phyloP scores from a whole-genome alignment of 1,284 basidiomycete genomes.

The Clitocybe nebularis region DNA sequence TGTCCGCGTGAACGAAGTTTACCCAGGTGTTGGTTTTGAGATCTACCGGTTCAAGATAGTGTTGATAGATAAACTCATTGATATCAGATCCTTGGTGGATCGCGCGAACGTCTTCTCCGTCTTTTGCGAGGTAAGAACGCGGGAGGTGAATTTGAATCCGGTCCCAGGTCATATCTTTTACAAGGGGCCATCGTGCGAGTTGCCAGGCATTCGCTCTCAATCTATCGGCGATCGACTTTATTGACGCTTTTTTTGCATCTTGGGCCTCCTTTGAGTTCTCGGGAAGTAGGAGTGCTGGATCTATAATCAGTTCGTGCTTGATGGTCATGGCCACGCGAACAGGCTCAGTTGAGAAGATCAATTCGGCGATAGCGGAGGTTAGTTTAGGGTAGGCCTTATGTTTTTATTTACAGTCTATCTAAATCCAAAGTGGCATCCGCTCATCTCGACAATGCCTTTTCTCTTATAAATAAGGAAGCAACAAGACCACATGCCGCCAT shows the following conservation, averaged over 20 bases:
- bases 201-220: slow-evolving; percentile 21
- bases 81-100: slow-evolving; percentile 31
- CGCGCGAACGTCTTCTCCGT: slow-evolving; percentile 31
- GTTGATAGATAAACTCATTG: slow-evolving; percentile 34
- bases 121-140: slow-evolving; percentile 32
- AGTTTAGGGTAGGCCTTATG: not conserved
- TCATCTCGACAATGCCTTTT: not conserved
- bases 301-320: slow-evolving; percentile 12
- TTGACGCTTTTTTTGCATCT: slow-evolving; percentile 14
- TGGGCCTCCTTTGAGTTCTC: slow-evolving; percentile 17
- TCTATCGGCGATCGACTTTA: slow-evolving; percentile 16
- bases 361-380: not conserved
- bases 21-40: slow-evolving; percentile 18
- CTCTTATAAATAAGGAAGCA: not conserved
- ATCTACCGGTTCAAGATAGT: slow-evolving; percentile 30
- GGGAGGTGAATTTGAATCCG: slow-evolving; percentile 35
- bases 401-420: not conserved
- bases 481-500: slow-evolving; percentile 37
- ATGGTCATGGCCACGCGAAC: not conserved
- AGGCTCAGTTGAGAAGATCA: no score
- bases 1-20: slow-evolving; percentile 37
- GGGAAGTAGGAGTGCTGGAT: slow-evolving; percentile 13
- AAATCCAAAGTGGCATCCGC: not conserved
- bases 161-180: slow-evolving; percentile 30
- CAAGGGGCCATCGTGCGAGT: slow-evolving; percentile 21